Evolutionary conservation across 305 asterid species (phyloP).

Genomic region (Coffea humblotiana): DNA sequence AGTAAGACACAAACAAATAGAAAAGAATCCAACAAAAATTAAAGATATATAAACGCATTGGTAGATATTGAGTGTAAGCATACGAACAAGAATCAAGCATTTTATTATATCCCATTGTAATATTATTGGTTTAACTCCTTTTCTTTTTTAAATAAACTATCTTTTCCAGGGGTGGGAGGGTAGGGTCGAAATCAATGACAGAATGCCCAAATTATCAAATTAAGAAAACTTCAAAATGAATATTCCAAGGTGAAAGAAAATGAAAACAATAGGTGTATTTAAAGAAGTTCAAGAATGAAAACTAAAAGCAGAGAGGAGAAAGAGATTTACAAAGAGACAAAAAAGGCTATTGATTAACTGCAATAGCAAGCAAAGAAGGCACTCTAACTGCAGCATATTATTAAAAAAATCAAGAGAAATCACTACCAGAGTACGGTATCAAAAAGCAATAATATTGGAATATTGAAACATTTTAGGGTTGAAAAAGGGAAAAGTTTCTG

Average conservation of each 20-base stretch:
- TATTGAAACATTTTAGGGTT: not conserved
- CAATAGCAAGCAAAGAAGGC: not conserved
- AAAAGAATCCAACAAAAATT: not conserved
- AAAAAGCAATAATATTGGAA: not conserved
- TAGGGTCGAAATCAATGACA: no score
- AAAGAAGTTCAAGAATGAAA: not conserved
- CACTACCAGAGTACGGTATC: not conserved
- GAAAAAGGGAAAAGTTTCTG: not conserved
- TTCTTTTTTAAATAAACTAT: not conserved
- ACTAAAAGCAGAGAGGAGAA: not conserved
- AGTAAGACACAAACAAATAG: not conserved
- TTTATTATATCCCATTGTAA: not conserved
- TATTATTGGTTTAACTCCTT: not conserved
- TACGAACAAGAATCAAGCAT: not conserved
- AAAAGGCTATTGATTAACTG: not conserved
- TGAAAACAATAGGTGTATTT: not conserved
- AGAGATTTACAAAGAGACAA: not conserved
- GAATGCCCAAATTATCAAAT: not conserved
- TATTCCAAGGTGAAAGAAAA: not conserved
- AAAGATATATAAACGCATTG: not conserved
- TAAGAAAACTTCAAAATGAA: not conserved
- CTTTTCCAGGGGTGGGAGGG: not conserved
- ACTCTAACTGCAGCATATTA: not conserved
- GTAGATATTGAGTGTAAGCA: not conserved
- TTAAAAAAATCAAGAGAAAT: not conserved